Conservation (phyloP, 2,329 filamentous ascomycete genomes). For the Alternaria rosae region DNA sequence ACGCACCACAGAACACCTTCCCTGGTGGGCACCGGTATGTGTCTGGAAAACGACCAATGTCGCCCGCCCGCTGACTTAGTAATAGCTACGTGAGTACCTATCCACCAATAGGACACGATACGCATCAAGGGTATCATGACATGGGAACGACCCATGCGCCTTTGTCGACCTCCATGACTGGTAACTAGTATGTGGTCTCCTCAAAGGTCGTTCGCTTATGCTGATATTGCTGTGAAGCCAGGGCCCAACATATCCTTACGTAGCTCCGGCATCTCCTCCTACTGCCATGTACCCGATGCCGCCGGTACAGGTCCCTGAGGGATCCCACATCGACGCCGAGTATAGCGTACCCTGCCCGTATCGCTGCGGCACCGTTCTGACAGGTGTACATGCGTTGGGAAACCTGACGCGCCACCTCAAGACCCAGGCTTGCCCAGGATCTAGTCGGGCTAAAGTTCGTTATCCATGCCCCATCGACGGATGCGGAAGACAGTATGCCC, state of each 20-base stretch:
- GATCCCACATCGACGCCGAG: conserved; percentile 1
- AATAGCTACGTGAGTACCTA: background rate
- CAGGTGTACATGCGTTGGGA: conserved; percentile 34
- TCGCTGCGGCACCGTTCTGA: conserved; percentile 30
- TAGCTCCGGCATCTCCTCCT: background rate
- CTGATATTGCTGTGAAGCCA: conserved; percentile 1
- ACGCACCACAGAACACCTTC: background rate
- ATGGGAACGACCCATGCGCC: background rate
- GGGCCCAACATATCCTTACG: background rate
- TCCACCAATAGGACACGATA: background rate
- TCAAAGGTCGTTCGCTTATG: background rate
- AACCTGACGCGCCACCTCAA: conserved; percentile 41
- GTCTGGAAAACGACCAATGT: background rate
- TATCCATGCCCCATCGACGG: conserved; percentile 25
- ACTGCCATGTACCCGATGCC: background rate
- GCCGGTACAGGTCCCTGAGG: background rate
- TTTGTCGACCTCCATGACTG: background rate
- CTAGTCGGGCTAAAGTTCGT: conserved; percentile 19
- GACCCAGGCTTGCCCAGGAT: conserved; percentile 29
- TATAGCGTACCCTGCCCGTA: conserved; percentile 28
- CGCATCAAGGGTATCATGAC: background rate
- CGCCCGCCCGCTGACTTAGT: background rate
- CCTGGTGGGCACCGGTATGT: background rate
- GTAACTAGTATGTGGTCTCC: conserved; percentile 1
- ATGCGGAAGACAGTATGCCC: conserved; percentile 33